Base-by-base conservation (phyloP, 768 basidiomycete species). In the Kwoniella mangroviensis region DNA sequence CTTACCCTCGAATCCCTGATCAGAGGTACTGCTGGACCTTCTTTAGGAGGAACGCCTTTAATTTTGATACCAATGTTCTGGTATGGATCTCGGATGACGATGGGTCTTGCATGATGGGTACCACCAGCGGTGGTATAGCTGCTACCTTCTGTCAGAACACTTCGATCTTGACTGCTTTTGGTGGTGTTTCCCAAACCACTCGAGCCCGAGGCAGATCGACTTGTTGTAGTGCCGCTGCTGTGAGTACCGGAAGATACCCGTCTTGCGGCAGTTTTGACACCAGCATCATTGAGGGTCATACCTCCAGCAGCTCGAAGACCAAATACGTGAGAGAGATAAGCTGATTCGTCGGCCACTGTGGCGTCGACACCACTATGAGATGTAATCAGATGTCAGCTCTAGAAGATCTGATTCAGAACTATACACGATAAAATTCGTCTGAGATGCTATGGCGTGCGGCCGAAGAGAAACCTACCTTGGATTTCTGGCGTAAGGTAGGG, bases 401-500 rank as follows among this genome's bases (percentile, higher is more conserved):
- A 6, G 34, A 34, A 34, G 6, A 60, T 34, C 22, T 15, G 24
- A 22, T 28, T 28, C 15, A 17, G 26, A 12, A 21, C 13, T 11
- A 55, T 56, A 12, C 26, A 41, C 26, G 17, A 34, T 5, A 34
- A 7, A 34, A 4, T 4, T 28, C 6, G 28, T 28, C 28, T 28
- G 28, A 34, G 22, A 10, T n/a, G 51, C n/a, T 49, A 42, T 15
- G 34, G 34, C 6, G 28, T 28, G 28, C 6, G 28, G 0, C 6
- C 9, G 34, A 34, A 34, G 34, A 5, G 34, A 7, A 34, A 69
- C 76, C 60, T 45, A 80, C 79, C 79, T 80, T 9, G 79, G 79
- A 52, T 80, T 80, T n/a, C 79, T 67, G 12, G 79, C 79, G 56
- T 80, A 80, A 11, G 79, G 79, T 0, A 80, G 55, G 1, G 75